These are phyloP conservation scores for Tricholoma terreum DNA, from an alignment of 768 basidiomycete species.

Conservation along the genomic window DNA sequence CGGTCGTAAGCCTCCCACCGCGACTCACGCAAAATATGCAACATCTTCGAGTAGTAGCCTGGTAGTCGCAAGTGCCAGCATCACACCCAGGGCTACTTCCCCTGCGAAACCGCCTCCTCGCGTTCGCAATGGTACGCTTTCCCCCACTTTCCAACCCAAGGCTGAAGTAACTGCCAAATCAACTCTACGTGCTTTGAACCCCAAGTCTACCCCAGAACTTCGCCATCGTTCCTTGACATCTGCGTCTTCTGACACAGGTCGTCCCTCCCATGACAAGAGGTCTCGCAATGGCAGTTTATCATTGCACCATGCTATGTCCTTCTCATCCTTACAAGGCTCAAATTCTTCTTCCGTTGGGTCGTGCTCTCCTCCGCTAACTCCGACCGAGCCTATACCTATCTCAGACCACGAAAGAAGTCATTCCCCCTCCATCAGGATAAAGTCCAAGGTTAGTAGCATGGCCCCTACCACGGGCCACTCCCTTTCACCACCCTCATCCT, in stretches of 20 bases:
- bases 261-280: constrained; percentile 14
- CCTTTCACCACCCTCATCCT: constrained; percentile 16
- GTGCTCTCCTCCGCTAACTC: constrained; percentile 15
- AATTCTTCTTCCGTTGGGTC: constrained; percentile 17
- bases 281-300: constrained; percentile 30
- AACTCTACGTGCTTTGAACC: constrained; percentile 28
- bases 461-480: constrained; percentile 32
- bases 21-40: neutral
- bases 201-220: constrained; percentile 27
- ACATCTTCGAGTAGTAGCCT: constrained; percentile 4
- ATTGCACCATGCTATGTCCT: constrained; percentile 37
- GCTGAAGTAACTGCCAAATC: constrained; percentile 20
- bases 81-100: constrained; percentile 38
- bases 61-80: constrained; percentile 12
- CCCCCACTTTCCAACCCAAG: constrained; percentile 29
- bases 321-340: constrained; percentile 31
- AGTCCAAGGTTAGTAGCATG: constrained; percentile 57
- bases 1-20: constrained; percentile 8
- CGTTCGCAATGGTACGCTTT: constrained; percentile 31
- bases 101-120: constrained; percentile 42
- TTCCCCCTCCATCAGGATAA: constrained; percentile 43
- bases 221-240: constrained; percentile 27
- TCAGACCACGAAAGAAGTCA: constrained; percentile 14
- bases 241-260: constrained; percentile 20
- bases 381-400: constrained; percentile 7